These are phyloP conservation scores for Fusarium falciforme DNA, from an alignment of 2,329 filamentous ascomycete species.

Conservation along the genomic window DNA sequence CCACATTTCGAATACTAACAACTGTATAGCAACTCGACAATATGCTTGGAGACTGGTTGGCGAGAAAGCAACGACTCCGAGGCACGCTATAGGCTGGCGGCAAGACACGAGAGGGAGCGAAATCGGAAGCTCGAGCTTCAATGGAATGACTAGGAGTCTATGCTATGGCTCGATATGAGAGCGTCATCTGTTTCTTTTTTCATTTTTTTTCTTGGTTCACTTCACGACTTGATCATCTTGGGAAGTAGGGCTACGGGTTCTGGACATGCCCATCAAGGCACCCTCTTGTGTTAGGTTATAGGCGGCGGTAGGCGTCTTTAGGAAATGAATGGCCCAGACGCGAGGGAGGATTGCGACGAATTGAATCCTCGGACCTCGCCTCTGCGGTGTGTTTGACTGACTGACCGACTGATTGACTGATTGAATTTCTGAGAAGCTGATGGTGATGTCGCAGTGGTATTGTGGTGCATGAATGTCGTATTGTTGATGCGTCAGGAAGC, in stretches of 20 bases:
- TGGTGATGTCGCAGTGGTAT: slow-evolving; percentile 12
- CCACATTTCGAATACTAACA: slow-evolving; percentile 25
- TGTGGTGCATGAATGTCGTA: neutral
- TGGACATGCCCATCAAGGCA: slow-evolving; percentile 39
- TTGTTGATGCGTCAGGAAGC: slow-evolving; percentile 1
- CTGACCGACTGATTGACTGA: neutral
- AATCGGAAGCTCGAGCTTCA: slow-evolving; percentile 9
- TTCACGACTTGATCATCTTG: slow-evolving; percentile 44
- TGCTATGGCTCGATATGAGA: slow-evolving; percentile 24
- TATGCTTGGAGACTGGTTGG: slow-evolving; percentile 85
- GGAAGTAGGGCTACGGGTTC: slow-evolving; percentile 39
- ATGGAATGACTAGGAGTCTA: slow-evolving; percentile 11
- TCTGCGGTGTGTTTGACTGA: slow-evolving; percentile 23
- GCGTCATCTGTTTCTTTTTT: slow-evolving; percentile 27
- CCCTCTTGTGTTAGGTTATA: slow-evolving; percentile 43
- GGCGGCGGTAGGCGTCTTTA: slow-evolving; percentile 43
- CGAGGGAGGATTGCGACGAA: slow-evolving; percentile 41
- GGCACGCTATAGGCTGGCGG: slow-evolving; percentile 54
- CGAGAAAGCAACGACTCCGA: slow-evolving; percentile 74
- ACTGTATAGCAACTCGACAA: slow-evolving; percentile 79
- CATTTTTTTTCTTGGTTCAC: slow-evolving; percentile 25
- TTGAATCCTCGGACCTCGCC: slow-evolving; percentile 33
- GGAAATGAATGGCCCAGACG: slow-evolving; percentile 28
- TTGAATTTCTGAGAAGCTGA: neutral
- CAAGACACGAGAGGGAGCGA: neutral